Evolutionary conservation across 2,329 filamentous ascomycete genomes (phyloP).

Genomic region (Venturia carpophila): DNA sequence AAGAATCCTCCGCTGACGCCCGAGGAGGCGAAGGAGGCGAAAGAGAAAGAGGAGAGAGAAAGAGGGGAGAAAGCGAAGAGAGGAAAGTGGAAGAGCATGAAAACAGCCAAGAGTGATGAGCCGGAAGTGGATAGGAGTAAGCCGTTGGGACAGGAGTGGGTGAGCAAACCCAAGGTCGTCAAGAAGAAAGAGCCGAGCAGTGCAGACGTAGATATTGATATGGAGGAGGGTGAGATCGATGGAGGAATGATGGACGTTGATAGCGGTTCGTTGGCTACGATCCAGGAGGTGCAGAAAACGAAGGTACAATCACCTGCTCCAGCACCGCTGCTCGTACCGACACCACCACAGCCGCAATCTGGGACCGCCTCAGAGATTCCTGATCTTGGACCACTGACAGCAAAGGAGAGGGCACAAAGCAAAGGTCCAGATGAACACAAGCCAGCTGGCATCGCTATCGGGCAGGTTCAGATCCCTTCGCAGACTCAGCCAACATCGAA

Average conservation of each 20-base stretch:
- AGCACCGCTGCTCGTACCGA: not conserved
- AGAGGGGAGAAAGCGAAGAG: slow-evolving; percentile 35
- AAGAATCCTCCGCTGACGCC: slow-evolving; percentile 24
- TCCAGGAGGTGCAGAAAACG: not conserved
- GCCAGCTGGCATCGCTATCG: not conserved
- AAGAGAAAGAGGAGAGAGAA: slow-evolving; percentile 28
- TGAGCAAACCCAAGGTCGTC: slow-evolving; percentile 6
- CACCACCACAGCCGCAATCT: not conserved
- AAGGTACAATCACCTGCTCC: not conserved
- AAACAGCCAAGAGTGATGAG: slow-evolving; percentile 23
- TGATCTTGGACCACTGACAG: slow-evolving; percentile 11
- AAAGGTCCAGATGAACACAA: slow-evolving; percentile 1
- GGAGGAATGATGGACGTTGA: slow-evolving; percentile 22
- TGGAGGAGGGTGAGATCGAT: slow-evolving; percentile 17
- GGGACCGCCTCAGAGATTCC: not conserved
- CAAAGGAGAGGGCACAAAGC: not conserved
- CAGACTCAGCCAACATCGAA: not conserved
- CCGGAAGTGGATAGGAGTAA: slow-evolving; percentile 33
- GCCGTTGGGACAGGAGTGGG: slow-evolving; percentile 25
- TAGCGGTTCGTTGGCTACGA: slow-evolving; percentile 11
- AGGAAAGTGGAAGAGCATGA: slow-evolving; percentile 21
- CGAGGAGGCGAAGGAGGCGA: slow-evolving; percentile 25
- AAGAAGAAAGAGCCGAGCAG: slow-evolving; percentile 10
- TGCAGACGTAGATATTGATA: not conserved
- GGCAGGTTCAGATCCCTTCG: not conserved